Evolutionary conservation across 2,329 filamentous ascomycete genomes (phyloP).

Genomic region (Ophiostoma ulmi): DNA sequence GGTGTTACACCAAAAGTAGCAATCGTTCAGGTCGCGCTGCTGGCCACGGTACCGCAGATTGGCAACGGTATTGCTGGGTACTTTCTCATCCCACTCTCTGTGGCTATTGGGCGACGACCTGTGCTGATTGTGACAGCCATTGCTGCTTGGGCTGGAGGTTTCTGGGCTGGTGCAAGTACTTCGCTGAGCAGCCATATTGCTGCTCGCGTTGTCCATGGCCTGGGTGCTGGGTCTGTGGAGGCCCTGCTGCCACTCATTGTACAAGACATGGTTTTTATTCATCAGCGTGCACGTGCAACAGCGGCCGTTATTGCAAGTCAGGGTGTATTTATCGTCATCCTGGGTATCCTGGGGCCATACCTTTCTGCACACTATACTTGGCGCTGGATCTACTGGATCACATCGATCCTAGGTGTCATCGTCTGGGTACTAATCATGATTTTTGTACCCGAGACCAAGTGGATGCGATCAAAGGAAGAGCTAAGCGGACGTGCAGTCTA

Average conservation of each 20-base stretch:
- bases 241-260: conserved; percentile 38
- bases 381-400: conserved; percentile 38
- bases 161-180: conserved; percentile 36
- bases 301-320: conserved; percentile 25
- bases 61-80: background rate
- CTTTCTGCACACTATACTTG: conserved; percentile 35
- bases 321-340: conserved; percentile 33
- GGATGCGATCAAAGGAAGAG: conserved; percentile 1
- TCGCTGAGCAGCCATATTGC: conserved; percentile 31
- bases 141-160: conserved; percentile 35
- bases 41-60: background rate
- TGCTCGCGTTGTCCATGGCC: conserved; percentile 35
- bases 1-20: background rate
- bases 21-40: background rate
- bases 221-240: conserved; percentile 38
- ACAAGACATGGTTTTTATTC: conserved; percentile 39
- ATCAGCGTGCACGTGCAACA: conserved; percentile 31
- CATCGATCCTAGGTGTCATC: conserved; percentile 33
- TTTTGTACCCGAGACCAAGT: background rate
- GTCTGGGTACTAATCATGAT: conserved; percentile 35
- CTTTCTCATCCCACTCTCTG: background rate
- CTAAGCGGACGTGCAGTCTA: background rate
- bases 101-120: conserved; percentile 24
- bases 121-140: conserved; percentile 35
- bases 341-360: conserved; percentile 34